Base-by-base conservation (phyloP, 805 yeast species). In the Torulaspora maleeae region DNA sequence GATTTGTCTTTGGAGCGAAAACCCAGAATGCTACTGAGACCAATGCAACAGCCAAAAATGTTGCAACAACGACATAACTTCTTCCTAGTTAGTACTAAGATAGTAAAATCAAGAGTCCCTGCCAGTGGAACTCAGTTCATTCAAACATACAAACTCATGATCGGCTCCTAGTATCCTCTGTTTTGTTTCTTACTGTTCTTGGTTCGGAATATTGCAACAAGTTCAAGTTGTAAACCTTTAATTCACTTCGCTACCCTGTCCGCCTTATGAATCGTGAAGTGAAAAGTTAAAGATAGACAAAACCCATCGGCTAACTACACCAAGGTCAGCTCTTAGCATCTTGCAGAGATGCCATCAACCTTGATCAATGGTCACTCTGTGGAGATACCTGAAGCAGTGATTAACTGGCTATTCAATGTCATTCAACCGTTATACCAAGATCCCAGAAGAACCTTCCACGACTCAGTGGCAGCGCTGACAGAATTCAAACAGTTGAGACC, bases 1-100 rank as follows among this genome's bases (percentile, higher is more conserved):
- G 78, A 64, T 88, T 85, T 56, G 82, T 77, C 67, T 83, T 83
- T 37, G 97, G 96, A 7, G 96, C 95, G 65, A 80, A 73, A 42
- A 75, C 70, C 97, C 97, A 90, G 48, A 89, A 82, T 36, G 75
- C 71, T n/a, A 77, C 73, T 11, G 88, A 79, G 35, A 77, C 67
- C 19, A 73, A 75, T 22, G 74, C 77, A 10, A 82, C 82, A 45
- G 78, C 70, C 20, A 82, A 58, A 50, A 88, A 72, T 25, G 79
- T 83, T 47, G 77, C 69, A 47, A 86, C 71, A 52, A 87, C 91
- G 41, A 85, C 77, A 76, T 82, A 85, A 42, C 90, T 83, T 53
- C 19, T 19, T 22, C 25, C 3, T 17, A 16, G 48, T 49, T 49
- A 49, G 52, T 49, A 29, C 13, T 12, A n/a, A n/a, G 37, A 33